phyloP scores from a whole-genome alignment of 169 alveolate genomes.

The Theileria orientalis region DNA sequence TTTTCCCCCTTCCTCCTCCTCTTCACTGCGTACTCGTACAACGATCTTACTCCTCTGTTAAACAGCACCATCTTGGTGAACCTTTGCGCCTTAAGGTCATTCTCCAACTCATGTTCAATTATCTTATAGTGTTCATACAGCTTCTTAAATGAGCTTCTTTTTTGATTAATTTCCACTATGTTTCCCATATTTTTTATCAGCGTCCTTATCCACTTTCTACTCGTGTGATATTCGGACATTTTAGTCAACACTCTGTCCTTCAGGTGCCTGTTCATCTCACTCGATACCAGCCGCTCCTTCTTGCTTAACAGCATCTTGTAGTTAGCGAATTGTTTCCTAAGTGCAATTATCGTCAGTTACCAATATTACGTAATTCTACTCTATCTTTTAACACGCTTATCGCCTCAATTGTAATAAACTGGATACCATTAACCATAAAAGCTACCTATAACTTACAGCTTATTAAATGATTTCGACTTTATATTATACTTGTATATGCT shows the following conservation, averaged over 20 bases:
- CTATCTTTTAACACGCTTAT: too few species aligned
- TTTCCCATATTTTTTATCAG: neutral
- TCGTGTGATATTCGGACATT: neutral
- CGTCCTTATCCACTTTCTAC: neutral
- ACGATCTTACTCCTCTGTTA: neutral
- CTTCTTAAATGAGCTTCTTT: neutral
- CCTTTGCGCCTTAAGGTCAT: neutral
- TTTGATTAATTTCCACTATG: neutral
- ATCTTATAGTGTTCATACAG: neutral
- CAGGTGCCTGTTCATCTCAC: neutral
- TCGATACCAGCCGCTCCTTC: neutral
- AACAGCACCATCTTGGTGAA: neutral
- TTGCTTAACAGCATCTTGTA: neutral
- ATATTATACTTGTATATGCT: neutral
- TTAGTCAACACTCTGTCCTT: neutral
- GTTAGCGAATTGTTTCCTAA: neutral
- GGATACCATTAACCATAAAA: too few species aligned
- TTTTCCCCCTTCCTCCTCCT: neutral
- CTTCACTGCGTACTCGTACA: neutral
- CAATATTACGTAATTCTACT: too few species aligned
- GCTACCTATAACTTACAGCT: neutral
- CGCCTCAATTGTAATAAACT: too few species aligned
- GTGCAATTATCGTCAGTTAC: too few species aligned
- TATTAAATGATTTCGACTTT: neutral
- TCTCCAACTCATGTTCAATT: neutral